A percentile compares a stretch with the other conserved stretches of the same genome.
Evolutionary conservation across 2,329 filamentous ascomycete species (phyloP).

Genomic region (Colletotrichum camelliae): DNA sequence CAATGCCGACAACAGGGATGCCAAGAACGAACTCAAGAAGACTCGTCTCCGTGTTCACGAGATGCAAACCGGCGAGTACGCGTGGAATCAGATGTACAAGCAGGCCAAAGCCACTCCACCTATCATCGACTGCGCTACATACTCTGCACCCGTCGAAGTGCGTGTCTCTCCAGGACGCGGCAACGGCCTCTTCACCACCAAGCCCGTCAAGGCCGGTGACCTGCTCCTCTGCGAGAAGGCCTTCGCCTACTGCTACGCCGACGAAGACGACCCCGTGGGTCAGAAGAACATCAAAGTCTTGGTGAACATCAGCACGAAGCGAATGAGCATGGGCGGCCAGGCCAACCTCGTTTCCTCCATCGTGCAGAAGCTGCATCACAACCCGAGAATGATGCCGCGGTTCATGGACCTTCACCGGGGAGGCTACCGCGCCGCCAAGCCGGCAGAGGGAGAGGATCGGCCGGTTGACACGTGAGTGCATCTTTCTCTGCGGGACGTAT

Average conservation of each 20-base stretch:
- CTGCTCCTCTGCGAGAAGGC: conserved; percentile 63
- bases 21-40: conserved; percentile 32
- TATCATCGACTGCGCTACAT: conserved; percentile 53
- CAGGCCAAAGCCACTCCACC: conserved; percentile 42
- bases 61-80: conserved; percentile 42
- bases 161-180: conserved; percentile 45
- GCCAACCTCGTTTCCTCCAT: conserved; percentile 43
- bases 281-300: conserved; percentile 31
- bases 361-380: conserved; percentile 51
- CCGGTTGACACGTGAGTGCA: conserved; percentile 51
- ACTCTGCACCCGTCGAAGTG: conserved; percentile 44
- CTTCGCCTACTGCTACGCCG: conserved; percentile 44
- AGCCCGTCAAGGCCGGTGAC: conserved; percentile 51
- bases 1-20: conserved; percentile 39
- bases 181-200: conserved; percentile 56
- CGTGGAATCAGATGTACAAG: conserved; percentile 40
- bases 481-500: neutral
- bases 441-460: conserved; percentile 37
- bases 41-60: conserved; percentile 39
- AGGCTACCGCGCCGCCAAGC: conserved; percentile 31
- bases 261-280: conserved; percentile 15
- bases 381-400: conserved; percentile 16
- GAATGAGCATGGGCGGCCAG: conserved; percentile 39
- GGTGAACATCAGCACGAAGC: conserved; percentile 40
- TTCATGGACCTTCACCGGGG: neutral